Conservation (phyloP, 306 rosid genomes). For the Abrus precatorius region DNA sequence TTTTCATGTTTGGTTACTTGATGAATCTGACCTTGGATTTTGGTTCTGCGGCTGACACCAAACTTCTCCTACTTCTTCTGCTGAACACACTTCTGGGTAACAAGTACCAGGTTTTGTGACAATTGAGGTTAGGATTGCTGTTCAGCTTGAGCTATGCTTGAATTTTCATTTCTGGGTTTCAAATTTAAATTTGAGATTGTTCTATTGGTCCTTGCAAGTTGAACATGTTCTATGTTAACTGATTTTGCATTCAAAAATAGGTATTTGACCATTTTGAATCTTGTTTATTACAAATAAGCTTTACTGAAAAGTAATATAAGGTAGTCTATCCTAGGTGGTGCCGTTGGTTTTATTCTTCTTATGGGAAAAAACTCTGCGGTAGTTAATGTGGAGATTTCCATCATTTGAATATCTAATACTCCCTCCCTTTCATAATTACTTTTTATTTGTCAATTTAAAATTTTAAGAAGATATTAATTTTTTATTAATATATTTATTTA, state of each 20-base stretch:
- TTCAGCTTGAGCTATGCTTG: constrained; percentile 22
- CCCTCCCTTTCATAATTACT: too few species aligned
- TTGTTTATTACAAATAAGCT: neutral
- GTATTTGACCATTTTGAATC: neutral
- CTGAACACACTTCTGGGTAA: constrained; percentile 47
- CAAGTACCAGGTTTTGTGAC: constrained; percentile 33
- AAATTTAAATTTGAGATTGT: constrained; percentile 31
- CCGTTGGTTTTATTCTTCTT: constrained; percentile 33
- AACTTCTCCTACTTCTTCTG: neutral
- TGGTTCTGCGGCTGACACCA: constrained; percentile 48
- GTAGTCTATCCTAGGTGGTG: neutral
- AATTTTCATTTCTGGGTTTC: constrained; percentile 40
- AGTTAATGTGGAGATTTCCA: neutral
- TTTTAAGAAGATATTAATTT: too few species aligned
- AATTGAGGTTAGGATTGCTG: constrained; percentile 20
- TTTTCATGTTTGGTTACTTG: constrained; percentile 25
- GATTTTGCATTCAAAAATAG: neutral
- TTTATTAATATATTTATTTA: too few species aligned
- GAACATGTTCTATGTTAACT: constrained; percentile 30
- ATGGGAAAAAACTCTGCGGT: constrained; percentile 14
- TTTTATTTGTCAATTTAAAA: too few species aligned
- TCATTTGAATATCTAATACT: too few species aligned
- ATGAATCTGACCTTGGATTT: constrained; percentile 32
- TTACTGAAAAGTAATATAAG: neutral
- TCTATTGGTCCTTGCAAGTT: constrained; percentile 37